Percentiles rank a stretch among this genome's conserved stretches.
phyloP scores from a whole-genome alignment of 345 rosid species.

The Brassica juncea region DNA sequence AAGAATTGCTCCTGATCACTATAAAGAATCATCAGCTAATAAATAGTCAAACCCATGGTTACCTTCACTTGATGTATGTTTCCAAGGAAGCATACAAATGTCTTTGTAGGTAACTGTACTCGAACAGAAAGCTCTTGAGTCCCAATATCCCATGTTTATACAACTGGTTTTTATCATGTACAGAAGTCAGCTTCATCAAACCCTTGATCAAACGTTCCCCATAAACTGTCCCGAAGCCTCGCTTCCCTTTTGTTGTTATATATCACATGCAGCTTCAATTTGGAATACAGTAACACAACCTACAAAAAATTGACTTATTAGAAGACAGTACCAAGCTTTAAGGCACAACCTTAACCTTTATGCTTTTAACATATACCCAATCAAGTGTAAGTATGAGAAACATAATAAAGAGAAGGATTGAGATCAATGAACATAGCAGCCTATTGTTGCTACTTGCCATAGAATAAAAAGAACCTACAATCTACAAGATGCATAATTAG shows the following conservation, averaged over 20 bases:
- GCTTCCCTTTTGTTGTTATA: slow-evolving; percentile 94
- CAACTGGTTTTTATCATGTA: slow-evolving; percentile 50
- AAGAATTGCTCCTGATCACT: slow-evolving; percentile 2
- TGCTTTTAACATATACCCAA: neutral
- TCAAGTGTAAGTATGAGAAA: slow-evolving; percentile 64
- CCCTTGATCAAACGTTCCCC: slow-evolving; percentile 78
- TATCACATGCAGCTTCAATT: too few species aligned
- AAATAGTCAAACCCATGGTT: slow-evolving; percentile 6
- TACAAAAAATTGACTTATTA: slow-evolving; percentile 41
- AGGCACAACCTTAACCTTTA: slow-evolving; percentile 1
- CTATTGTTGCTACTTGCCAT: neutral
- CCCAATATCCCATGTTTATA: slow-evolving; percentile 43
- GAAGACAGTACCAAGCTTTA: slow-evolving; percentile 7
- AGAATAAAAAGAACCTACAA: neutral
- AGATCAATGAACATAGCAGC: neutral
- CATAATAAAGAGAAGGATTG: slow-evolving; percentile 59
- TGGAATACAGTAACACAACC: slow-evolving; percentile 52
- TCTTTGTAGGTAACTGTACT: slow-evolving; percentile 53
- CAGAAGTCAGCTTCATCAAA: slow-evolving; percentile 55
- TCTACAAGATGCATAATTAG: neutral
- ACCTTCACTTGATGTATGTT: slow-evolving; percentile 96
- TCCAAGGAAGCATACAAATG: slow-evolving; percentile 79
- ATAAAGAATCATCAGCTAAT: slow-evolving; percentile 4
- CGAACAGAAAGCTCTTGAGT: slow-evolving; percentile 56
- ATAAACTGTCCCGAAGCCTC: slow-evolving; percentile 85